These are phyloP conservation scores for Leccinum pachyderme DNA, from an alignment of 1,284 basidiomycete species.

Conservation along the genomic window DNA sequence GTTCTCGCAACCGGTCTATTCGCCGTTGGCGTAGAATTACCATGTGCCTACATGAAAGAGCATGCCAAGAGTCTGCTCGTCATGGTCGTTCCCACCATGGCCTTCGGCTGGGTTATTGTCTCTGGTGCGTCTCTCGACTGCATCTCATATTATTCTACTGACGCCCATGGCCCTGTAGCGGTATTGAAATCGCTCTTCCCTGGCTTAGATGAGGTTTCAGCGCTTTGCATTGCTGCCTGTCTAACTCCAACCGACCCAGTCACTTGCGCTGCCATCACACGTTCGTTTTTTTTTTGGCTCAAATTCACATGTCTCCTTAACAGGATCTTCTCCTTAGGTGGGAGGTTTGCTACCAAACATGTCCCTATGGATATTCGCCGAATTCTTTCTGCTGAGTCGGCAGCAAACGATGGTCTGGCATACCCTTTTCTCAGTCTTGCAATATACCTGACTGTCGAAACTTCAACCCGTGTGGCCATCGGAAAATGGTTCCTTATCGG, in stretches of 20 bases:
- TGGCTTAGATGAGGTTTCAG: constrained; percentile 63
- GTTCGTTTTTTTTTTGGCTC: constrained; percentile 17
- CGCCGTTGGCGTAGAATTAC: constrained; percentile 73
- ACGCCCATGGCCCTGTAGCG: constrained; percentile 29
- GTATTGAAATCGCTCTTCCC: constrained; percentile 72
- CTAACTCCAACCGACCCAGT: constrained; percentile 94
- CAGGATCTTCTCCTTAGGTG: constrained; percentile 60
- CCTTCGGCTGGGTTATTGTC: constrained; percentile 70
- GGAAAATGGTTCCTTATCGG: constrained; percentile 81
- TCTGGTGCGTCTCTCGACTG: constrained; percentile 42
- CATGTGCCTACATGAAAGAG: constrained; percentile 61
- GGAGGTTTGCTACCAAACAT: constrained; percentile 85
- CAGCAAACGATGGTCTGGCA: constrained; percentile 84
- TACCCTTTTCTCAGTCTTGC: constrained; percentile 92
- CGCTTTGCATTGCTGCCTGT: constrained; percentile 86
- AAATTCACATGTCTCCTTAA: not conserved
- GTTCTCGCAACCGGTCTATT: constrained; percentile 71
- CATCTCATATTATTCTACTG: not conserved
- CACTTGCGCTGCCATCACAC: constrained; percentile 48
- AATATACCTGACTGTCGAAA: constrained; percentile 80
- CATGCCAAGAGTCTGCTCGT: constrained; percentile 58
- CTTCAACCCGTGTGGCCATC: constrained; percentile 61
- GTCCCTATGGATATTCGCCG: constrained; percentile 84
- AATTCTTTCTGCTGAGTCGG: constrained; percentile 89
- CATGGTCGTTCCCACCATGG: constrained; percentile 78